Percentiles rank a stretch among this genome's conserved stretches.
Evolutionary conservation across 2,329 filamentous ascomycete genomes (phyloP).

Genomic region (Mycosphaerella arachidis): DNA sequence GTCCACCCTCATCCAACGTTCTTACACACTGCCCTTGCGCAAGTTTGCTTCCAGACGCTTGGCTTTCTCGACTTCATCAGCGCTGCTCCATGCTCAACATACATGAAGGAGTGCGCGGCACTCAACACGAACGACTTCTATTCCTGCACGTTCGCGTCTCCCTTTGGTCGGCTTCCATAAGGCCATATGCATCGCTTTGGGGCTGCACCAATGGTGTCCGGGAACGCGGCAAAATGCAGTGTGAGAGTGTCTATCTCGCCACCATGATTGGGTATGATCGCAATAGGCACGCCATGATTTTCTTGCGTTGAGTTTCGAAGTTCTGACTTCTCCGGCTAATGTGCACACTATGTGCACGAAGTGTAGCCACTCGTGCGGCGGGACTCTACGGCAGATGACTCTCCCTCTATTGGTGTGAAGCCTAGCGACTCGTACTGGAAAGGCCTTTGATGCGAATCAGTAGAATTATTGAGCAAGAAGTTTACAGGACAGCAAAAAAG

Average conservation of each 20-base stretch:
- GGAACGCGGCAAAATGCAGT: neutral
- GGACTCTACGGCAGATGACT: too few relatives aligned
- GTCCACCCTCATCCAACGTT: neutral
- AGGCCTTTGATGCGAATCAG: too few relatives aligned
- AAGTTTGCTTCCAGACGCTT: neutral
- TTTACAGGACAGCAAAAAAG: neutral
- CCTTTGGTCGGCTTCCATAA: neutral
- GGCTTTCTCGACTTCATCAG: neutral
- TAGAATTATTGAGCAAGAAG: neutral
- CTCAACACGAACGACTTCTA: neutral
- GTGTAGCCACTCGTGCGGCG: neutral
- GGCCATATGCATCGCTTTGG: neutral
- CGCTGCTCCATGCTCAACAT: neutral
- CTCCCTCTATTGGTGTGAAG: too few relatives aligned
- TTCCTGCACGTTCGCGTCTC: neutral
- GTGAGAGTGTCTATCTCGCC: neutral
- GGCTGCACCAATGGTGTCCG: neutral
- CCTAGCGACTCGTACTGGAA: too few relatives aligned
- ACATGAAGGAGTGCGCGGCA: neutral
- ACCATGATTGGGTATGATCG: neutral
- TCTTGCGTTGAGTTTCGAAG: neutral
- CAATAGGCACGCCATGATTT: neutral
- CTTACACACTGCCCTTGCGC: neutral
- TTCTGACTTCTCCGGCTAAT: neutral
- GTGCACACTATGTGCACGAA: neutral